Base-by-base conservation (phyloP, 2,329 filamentous ascomycete genomes). In the Botrytis fabae region DNA sequence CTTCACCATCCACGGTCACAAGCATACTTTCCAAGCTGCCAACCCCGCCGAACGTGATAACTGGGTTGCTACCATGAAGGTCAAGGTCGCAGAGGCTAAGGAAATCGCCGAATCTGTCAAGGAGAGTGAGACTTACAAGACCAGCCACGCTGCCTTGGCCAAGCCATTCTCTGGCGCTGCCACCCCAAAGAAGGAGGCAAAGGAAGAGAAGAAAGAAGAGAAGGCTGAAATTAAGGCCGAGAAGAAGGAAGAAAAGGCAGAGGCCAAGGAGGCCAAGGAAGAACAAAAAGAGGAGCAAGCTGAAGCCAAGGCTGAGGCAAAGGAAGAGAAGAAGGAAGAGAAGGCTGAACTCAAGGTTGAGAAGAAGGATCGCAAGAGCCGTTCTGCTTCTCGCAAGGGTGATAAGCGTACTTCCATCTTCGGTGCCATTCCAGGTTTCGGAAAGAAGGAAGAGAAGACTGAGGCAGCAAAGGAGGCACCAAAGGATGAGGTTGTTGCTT, bases 11-110 rank as follows among this genome's bases (percentile, higher is more conserved):
- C 91, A 92, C 84, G 92, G 92, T 78, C 92, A 97, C 85, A 97
- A 97, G 90, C 94, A 98, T 88, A 89, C 89, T 75, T 97, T 99
- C 88, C 95, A 98, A 89, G 93, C 95, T 73, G 80, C 86, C 79
- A 91, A 81, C 80, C 80, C 88, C 66, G 85, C 89, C 74, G 94
- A 98, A 85, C 94, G 95, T 81, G 94, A 97, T 83, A 93, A 92
- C 88, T 98, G 96, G 96, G 89, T 97, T 80, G 85, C 90, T 75
- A 92, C 95, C 80, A 83, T 97, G 78, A 94, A 96, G 89, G 85
- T 88, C 80, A 93, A 95, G 87, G 89, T 93, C 70, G 88, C 90
- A 69, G 94, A 97, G 85, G 95, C 94, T 80, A 97, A 96, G 88
- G 91, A 92, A 79, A 85, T 93, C 73, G 91, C 91, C 80, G 86